Evolutionary conservation across 1,284 basidiomycete genomes (phyloP), one percentile per base, ranked within the genome.

Genomic region (Heterobasidion irregulare): DNA sequence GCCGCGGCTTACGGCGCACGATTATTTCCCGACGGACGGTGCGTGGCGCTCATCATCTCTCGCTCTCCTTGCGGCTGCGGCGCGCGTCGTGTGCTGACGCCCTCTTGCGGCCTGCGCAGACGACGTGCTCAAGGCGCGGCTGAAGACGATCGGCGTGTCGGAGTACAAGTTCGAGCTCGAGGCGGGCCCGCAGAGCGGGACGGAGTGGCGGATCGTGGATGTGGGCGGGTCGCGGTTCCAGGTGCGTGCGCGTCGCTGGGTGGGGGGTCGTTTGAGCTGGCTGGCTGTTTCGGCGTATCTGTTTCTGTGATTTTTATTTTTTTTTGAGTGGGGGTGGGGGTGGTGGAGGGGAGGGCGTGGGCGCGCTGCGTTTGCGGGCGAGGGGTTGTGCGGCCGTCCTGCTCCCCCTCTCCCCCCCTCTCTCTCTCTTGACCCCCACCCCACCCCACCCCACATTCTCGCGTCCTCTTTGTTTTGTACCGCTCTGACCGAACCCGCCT

Each of bases 161-260:
- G 86, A 89, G 66, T 86, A 89, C 68, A 81, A 77, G 64, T 90
- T 89, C 62, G 82, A 87, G 69, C 86, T 89, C 80, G 86, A 88
- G 65, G 79, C 85, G 4, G 84, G 84, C 9, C 72, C 82, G 54
- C 86, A 89, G 61, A 79, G 76, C 56, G 86, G 84, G 2, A 82
- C 83, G 1, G 86, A 89, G 64, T 90, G 87, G 87, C 76, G 85
- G 55, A 88, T 90, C 59, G 80, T 89, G 47, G 87, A 90, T 62
- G 88, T 90, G 44, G 87, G 88, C 16, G 87, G 87, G 46, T 85
- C 84, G 61, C 74, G 87, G 59, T 84, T 83, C 63, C 84, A 86
- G 76, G 83, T 84, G 65, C 58, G 80, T 72, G 34, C 57, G 52
- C 50, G 32, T 58, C 55, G 50, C 50, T n/a, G n/a, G n/a, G n/a